Conservation (phyloP, 116 monocot genomes). For the Thalassia testudinum region DNA sequence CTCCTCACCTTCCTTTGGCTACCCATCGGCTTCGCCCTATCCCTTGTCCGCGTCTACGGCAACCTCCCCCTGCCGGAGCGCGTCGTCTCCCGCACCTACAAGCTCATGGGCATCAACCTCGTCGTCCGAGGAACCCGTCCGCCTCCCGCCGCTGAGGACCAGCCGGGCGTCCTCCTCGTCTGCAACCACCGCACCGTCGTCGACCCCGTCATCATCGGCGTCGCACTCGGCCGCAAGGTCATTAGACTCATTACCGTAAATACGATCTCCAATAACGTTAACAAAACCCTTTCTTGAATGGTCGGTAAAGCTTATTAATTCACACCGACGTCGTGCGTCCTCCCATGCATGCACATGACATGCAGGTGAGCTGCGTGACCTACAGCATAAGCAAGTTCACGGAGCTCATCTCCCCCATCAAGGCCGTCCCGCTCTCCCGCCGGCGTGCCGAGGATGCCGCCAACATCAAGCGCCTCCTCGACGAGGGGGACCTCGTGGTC, state of each 20-base stretch:
- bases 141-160: constrained; percentile 20
- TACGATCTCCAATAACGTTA: no score
- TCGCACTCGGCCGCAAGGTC: constrained; percentile 42
- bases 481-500: constrained; percentile 24
- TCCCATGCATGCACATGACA: no score
- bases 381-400: constrained; percentile 57
- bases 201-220: constrained; percentile 45
- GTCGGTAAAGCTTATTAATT: no score
- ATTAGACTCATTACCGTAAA: no score
- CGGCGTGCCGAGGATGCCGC: constrained; percentile 38
- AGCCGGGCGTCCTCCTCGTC: constrained; percentile 46
- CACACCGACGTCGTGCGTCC: no score
- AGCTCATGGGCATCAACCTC: constrained; percentile 25
- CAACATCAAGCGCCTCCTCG: constrained; percentile 26
- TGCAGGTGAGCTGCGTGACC: constrained; percentile 46
- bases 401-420: constrained; percentile 50
- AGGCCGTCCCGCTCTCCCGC: constrained; percentile 26
- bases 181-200: constrained; percentile 58
- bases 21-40: constrained; percentile 32
- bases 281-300: no score
- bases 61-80: constrained; percentile 38
- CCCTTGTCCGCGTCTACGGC: constrained; percentile 27
- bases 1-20: constrained; percentile 37
- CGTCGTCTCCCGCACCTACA: constrained; percentile 17
- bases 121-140: constrained; percentile 18